A percentile compares a stretch with the other conserved stretches of the same genome.
Evolutionary conservation across 352 stramenopile genomes (phyloP).

Genomic region (Discostella stelligera): DNA sequence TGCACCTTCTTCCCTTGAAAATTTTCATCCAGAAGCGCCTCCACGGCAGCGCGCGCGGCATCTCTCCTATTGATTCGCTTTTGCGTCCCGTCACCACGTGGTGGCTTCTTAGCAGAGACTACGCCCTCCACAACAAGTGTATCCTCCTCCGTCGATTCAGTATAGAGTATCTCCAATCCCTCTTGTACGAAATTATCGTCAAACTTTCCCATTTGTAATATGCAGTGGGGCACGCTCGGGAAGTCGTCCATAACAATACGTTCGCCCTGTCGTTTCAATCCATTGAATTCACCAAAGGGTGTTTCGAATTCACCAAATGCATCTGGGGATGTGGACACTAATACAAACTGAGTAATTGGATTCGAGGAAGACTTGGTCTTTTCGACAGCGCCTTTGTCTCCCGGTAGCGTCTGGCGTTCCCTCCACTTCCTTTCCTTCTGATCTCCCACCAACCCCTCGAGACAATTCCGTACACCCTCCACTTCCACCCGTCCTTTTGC

Average conservation of each 20-base stretch:
- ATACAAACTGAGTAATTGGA: conserved; percentile 60
- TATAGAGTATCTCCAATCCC: conserved; percentile 52
- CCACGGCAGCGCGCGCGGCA: conserved; percentile 61
- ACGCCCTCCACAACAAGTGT: conserved; percentile 24
- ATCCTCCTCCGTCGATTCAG: conserved; percentile 18
- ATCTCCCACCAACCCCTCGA: conserved; percentile 54
- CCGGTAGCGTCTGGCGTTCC: not conserved
- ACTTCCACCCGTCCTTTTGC: conserved; percentile 79
- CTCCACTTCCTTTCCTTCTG: conserved; percentile 38
- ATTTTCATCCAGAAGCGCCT: conserved; percentile 64
- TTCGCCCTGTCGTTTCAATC: conserved; percentile 71
- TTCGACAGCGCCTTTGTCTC: conserved; percentile 7
- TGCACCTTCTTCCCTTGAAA: conserved; percentile 61
- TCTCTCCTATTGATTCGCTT: conserved; percentile 75
- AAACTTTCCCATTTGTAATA: conserved; percentile 72
- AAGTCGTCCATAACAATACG: conserved; percentile 70
- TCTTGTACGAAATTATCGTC: conserved; percentile 79
- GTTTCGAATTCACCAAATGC: conserved; percentile 72
- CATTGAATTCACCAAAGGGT: conserved; percentile 73
- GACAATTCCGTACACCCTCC: conserved; percentile 73
- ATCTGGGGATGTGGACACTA: conserved; percentile 64
- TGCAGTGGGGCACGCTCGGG: conserved; percentile 60
- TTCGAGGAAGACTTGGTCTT: not conserved
- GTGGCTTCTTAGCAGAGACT: conserved; percentile 15
- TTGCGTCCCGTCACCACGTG: conserved; percentile 15